These are phyloP conservation scores for Solanum sejunctum DNA, from an alignment of 257 asterid species.

Conservation along the genomic window DNA sequence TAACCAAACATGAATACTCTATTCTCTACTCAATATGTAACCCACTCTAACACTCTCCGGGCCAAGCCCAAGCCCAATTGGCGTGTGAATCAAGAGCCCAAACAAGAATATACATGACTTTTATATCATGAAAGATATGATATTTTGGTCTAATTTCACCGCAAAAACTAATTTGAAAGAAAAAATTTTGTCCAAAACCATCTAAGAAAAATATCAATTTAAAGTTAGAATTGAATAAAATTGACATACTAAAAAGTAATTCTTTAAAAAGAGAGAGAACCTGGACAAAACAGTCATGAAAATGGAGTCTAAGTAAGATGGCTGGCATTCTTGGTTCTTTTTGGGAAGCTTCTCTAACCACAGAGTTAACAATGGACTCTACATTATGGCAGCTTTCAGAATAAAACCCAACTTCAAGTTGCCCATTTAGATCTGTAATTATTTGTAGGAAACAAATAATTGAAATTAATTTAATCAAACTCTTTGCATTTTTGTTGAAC, in stretches of 20 bases:
- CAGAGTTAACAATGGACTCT: constrained; percentile 22
- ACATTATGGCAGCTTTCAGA: constrained; percentile 31
- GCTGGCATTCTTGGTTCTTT: constrained; percentile 14
- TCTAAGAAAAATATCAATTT: background rate
- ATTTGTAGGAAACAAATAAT: background rate
- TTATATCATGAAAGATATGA: background rate
- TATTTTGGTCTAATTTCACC: background rate
- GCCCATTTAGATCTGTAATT: background rate
- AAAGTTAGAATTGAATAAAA: background rate
- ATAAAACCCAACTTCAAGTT: constrained; percentile 27
- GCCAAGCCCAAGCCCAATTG: too few species aligned
- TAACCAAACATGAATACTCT: background rate
- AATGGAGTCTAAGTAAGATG: constrained; percentile 26
- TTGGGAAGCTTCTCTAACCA: constrained; percentile 14
- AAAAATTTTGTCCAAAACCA: background rate
- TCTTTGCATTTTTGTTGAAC: background rate
- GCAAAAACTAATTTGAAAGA: too few species aligned
- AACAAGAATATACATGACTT: too few species aligned
- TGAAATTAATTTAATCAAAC: background rate
- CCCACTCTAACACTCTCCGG: background rate
- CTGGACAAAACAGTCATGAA: constrained; percentile 40
- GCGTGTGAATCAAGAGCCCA: too few species aligned
- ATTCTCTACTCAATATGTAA: background rate
- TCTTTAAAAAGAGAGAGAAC: background rate
- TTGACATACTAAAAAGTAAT: background rate